phyloP scores from a whole-genome alignment of 78 protist species.

The Andalucia godoyi region DNA sequence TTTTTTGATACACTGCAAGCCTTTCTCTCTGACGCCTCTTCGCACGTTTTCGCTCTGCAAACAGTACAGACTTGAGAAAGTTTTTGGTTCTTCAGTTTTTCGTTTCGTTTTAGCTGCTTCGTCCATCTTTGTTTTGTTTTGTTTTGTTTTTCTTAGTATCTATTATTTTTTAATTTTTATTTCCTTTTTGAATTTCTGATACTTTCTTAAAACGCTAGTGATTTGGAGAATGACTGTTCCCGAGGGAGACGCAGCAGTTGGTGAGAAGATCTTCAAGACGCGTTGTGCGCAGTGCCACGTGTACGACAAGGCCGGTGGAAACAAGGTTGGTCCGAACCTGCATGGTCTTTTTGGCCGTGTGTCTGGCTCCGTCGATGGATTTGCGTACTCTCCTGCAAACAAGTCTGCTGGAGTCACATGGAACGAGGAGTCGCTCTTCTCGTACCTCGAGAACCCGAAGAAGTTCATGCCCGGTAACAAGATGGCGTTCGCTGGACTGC shows the following conservation, averaged over 20 bases:
- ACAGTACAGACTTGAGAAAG: no score
- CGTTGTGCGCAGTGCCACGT: slow-evolving; percentile 83
- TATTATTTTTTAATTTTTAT: no score
- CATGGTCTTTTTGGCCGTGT: slow-evolving; percentile 64
- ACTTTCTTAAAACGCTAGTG: no score
- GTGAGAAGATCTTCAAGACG: slow-evolving; percentile 67
- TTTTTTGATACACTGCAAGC: no score
- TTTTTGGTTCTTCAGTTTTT: no score
- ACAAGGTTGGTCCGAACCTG: slow-evolving; percentile 76
- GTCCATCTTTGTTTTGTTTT: no score
- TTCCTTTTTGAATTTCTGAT: no score
- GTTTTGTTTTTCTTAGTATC: no score
- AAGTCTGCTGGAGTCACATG: slow-evolving; percentile 59
- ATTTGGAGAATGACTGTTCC: slow-evolving; percentile 11
- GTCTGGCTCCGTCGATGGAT: slow-evolving; percentile 62
- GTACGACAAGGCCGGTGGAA: slow-evolving; percentile 36
- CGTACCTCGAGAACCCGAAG: slow-evolving; percentile 72
- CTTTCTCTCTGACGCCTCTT: no score
- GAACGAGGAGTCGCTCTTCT: slow-evolving; percentile 65
- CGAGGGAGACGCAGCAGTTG: slow-evolving; percentile 28
- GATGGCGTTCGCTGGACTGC: slow-evolving; percentile 81
- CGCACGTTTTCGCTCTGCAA: no score
- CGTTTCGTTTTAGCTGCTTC: no score
- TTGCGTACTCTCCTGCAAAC: slow-evolving; percentile 72
- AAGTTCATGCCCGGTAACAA: slow-evolving; percentile 83